Conservation (phyloP, 2,329 filamentous ascomycete species). For the Aspergillus calidoustus region DNA sequence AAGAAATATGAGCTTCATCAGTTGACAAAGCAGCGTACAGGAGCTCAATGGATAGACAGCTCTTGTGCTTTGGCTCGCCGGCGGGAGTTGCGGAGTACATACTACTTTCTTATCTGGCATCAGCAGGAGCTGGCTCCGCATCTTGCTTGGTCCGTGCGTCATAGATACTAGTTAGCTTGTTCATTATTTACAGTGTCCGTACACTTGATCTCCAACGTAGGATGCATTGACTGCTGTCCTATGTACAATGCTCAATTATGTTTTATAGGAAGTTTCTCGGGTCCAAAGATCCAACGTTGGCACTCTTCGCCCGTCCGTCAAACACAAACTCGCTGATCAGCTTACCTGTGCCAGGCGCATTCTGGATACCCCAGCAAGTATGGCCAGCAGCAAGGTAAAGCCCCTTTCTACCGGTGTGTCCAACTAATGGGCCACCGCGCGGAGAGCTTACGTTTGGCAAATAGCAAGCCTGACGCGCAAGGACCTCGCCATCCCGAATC, state of each 20-base stretch:
- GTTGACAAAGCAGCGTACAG: constrained; percentile 23
- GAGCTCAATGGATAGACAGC: constrained; percentile 1
- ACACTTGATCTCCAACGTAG: neutral
- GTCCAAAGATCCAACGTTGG: constrained; percentile 68
- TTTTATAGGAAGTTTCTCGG: constrained; percentile 59
- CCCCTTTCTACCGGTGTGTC: constrained; percentile 72
- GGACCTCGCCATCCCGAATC: constrained; percentile 70
- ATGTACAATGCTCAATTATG: constrained; percentile 25
- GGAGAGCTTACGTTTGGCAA: constrained; percentile 71
- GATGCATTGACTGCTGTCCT: neutral
- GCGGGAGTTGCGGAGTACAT: constrained; percentile 23
- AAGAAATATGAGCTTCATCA: constrained; percentile 18
- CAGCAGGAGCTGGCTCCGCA: constrained; percentile 32
- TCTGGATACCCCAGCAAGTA: constrained; percentile 98
- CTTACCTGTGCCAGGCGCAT: constrained; percentile 84
- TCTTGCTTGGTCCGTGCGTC: constrained; percentile 40
- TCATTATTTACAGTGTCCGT: neutral
- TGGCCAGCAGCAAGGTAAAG: constrained; percentile 85
- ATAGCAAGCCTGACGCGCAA: constrained; percentile 87
- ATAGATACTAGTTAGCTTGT: neutral
- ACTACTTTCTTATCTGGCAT: constrained; percentile 29
- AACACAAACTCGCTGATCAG: constrained; percentile 79
- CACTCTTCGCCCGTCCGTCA: constrained; percentile 71
- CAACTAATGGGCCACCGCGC: constrained; percentile 75
- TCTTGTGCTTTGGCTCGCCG: constrained; percentile 6